A percentile compares a stretch with the other conserved stretches of the same genome.
Conservation (phyloP, 225 moss, liverwort and hornwort genomes). For the Pseudoscleropodium purum region DNA sequence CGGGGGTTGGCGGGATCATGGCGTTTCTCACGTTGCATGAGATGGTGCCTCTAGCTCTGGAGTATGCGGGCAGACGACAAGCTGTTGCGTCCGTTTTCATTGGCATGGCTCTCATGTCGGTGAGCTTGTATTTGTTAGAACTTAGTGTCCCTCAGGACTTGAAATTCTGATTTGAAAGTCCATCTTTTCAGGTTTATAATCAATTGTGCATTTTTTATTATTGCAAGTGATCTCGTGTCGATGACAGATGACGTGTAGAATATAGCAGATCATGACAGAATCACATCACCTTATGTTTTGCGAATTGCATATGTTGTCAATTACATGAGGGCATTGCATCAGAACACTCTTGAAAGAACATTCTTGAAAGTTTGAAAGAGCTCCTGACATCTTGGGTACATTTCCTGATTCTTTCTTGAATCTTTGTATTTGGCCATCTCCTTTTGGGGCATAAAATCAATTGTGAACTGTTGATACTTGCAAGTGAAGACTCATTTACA, state of each 20-base stretch:
- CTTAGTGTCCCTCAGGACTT: slow-evolving; percentile 51
- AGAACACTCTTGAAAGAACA: not conserved
- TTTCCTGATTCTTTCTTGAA: not conserved
- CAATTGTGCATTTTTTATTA: not conserved
- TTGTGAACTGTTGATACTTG: not conserved
- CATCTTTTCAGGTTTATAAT: not conserved
- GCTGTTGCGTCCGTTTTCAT: slow-evolving; percentile 81
- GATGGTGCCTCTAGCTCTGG: slow-evolving; percentile 90
- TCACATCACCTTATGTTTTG: not conserved
- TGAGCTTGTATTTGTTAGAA: slow-evolving; percentile 57
- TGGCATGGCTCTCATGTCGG: slow-evolving; percentile 97
- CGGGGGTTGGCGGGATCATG: slow-evolving; percentile 94
- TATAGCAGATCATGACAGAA: not conserved
- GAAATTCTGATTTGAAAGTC: slow-evolving; percentile 17
- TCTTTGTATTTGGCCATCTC: not conserved
- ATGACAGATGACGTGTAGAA: not conserved
- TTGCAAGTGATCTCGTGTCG: not conserved
- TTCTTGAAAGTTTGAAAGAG: not conserved
- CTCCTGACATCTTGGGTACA: not conserved
- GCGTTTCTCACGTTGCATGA: slow-evolving; percentile 95
- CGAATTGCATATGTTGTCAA: not conserved
- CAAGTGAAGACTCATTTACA: not conserved
- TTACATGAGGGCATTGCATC: not conserved
- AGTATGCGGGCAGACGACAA: slow-evolving; percentile 78
- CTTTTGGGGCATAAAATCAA: not conserved